These are phyloP conservation scores for Ogataea degrootiae DNA, from an alignment of 805 yeast species.

Conservation along the genomic window DNA sequence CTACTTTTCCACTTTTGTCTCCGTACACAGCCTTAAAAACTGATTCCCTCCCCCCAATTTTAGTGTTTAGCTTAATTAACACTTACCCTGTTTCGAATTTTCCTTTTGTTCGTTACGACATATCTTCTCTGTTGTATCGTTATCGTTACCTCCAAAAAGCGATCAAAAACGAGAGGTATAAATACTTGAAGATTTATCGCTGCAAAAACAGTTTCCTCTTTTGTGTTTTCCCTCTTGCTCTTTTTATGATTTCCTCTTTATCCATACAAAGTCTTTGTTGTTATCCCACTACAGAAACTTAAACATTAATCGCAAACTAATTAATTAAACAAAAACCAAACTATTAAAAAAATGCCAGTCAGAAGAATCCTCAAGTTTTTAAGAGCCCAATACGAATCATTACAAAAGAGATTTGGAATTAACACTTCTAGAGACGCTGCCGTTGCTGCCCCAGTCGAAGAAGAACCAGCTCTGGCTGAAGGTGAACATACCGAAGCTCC, in stretches of 20 bases:
- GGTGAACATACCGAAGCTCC: conserved; percentile 1
- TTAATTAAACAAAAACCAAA: background rate
- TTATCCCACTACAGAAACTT: background rate
- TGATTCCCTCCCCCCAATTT: too few relatives aligned
- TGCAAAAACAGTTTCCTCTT: too few relatives aligned
- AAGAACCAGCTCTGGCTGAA: conserved; percentile 2
- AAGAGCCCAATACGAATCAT: conserved; percentile 28
- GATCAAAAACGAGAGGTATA: too few relatives aligned
- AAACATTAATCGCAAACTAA: background rate
- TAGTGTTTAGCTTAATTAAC: too few relatives aligned
- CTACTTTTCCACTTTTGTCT: too few relatives aligned
- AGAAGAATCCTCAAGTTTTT: conserved; percentile 29
- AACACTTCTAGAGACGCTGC: conserved; percentile 15
- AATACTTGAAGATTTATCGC: too few relatives aligned
- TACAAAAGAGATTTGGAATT: conserved; percentile 27
- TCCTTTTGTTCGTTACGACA: too few relatives aligned
- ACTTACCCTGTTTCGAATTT: too few relatives aligned
- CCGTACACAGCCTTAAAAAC: too few relatives aligned
- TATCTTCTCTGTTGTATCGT: too few relatives aligned
- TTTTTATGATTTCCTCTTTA: background rate
- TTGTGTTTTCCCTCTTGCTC: background rate
- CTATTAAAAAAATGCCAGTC: conserved; percentile 26
- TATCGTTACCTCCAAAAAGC: too few relatives aligned
- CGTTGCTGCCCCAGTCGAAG: conserved; percentile 11
- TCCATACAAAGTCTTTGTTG: background rate